Conservation (phyloP, 805 yeast genomes). For the Kregervanrija fluxuum region DNA sequence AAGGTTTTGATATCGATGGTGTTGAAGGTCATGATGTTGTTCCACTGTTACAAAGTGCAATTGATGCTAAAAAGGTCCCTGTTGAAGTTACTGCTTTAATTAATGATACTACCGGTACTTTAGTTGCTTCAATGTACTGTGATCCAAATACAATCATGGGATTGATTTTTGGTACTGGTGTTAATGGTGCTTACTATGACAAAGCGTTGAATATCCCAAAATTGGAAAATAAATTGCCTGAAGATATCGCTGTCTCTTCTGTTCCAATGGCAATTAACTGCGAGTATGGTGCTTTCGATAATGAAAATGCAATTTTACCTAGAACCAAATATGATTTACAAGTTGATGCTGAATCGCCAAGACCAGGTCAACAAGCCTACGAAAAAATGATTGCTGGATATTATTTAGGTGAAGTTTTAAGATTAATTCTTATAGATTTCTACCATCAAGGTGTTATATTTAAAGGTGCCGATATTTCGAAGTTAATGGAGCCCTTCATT, state of each 20-base stretch:
- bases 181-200: slow-evolving; percentile 95
- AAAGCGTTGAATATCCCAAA: slow-evolving; percentile 66
- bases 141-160: slow-evolving; percentile 91
- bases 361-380: slow-evolving; percentile 93
- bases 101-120: slow-evolving; percentile 95
- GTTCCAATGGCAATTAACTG: slow-evolving; percentile 94
- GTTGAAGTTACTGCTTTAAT: slow-evolving; percentile 86
- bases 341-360: slow-evolving; percentile 82
- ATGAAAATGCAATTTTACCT: slow-evolving; percentile 77
- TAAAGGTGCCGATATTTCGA: slow-evolving; percentile 57
- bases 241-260: slow-evolving; percentile 48
- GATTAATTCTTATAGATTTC: slow-evolving; percentile 73
- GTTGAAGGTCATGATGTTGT: slow-evolving; percentile 95
- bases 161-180: slow-evolving; percentile 93
- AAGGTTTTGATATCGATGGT: slow-evolving; percentile 89
- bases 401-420: slow-evolving; percentile 86
- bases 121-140: slow-evolving; percentile 90
- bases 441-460: slow-evolving; percentile 59
- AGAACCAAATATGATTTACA: slow-evolving; percentile 80
- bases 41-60: slow-evolving; percentile 77
- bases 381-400: slow-evolving; percentile 98
- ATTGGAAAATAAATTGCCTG: slow-evolving; percentile 60
- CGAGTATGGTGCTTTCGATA: slow-evolving; percentile 97
- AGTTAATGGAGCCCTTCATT: slow-evolving; percentile 55
- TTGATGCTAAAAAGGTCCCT: slow-evolving; percentile 59